A percentile compares a stretch with the other conserved stretches of the same genome.
phyloP scores from a whole-genome alignment of 2,329 filamentous ascomycete species.

The Sporothrix brasiliensis region DNA sequence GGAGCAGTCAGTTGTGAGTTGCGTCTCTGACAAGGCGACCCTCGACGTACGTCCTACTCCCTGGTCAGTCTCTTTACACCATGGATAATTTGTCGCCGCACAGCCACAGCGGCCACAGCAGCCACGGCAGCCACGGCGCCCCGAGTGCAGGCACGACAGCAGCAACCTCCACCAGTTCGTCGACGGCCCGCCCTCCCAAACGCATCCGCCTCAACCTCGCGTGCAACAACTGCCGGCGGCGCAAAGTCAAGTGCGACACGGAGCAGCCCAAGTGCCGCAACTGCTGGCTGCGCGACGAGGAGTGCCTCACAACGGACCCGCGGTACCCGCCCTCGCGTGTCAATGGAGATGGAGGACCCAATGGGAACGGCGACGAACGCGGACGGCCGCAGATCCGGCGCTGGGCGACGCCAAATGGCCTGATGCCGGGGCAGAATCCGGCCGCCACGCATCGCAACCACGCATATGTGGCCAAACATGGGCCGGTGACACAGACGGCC shows the following conservation, averaged over 20 bases:
- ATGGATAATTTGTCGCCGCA: not conserved
- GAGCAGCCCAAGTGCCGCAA: constrained; percentile 16
- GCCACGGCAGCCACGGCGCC: not conserved
- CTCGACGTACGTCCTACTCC: too few species aligned
- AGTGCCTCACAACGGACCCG: not conserved
- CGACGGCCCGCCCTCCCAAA: not conserved
- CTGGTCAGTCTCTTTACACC: too few species aligned
- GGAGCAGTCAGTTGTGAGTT: too few species aligned
- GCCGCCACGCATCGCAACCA: not conserved
- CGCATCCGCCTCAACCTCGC: constrained; percentile 15
- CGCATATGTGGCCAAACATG: not conserved
- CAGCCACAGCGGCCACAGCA: not conserved
- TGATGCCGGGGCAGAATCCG: constrained; percentile 11
- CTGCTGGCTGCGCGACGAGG: constrained; percentile 12
- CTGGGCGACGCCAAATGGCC: constrained; percentile 6
- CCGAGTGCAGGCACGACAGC: not conserved
- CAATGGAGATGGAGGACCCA: too few species aligned
- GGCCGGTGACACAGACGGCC: too few species aligned
- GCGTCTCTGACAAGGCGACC: too few species aligned
- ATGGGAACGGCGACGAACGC: not conserved
- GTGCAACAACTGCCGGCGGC: constrained; percentile 3
- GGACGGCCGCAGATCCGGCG: not conserved
- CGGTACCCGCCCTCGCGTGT: not conserved
- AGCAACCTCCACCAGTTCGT: not conserved
- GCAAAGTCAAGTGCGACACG: constrained; percentile 12